phyloP scores from a whole-genome alignment of 2,329 filamentous ascomycete genomes.

The Cladosporium sphaerospermum region DNA sequence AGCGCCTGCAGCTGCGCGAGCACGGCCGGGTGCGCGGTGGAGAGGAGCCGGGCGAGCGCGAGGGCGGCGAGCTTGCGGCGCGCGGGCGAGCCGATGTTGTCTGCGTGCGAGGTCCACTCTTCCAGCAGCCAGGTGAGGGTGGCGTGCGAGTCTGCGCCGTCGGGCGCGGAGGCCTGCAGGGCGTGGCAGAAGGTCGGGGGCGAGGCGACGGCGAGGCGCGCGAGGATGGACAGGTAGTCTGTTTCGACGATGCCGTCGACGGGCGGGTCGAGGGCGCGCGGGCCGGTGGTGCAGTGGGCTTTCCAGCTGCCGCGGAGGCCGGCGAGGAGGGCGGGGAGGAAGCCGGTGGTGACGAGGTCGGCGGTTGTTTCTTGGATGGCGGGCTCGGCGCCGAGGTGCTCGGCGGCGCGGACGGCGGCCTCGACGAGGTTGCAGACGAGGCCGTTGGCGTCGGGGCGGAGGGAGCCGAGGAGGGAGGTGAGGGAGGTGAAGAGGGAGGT shows the following conservation, averaged over 20 bases:
- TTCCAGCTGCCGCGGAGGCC: slow-evolving; percentile 47
- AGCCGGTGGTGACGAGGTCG: slow-evolving; percentile 53
- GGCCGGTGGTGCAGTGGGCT: slow-evolving; percentile 75
- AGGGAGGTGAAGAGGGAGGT: slow-evolving; percentile 34
- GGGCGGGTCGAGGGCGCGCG: slow-evolving; percentile 61
- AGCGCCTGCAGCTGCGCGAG: slow-evolving; percentile 58
- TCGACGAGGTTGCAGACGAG: slow-evolving; percentile 43
- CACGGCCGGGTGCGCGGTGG: slow-evolving; percentile 49
- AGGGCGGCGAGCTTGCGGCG: slow-evolving; percentile 67
- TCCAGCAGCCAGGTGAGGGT: slow-evolving; percentile 45
- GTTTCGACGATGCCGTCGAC: slow-evolving; percentile 72
- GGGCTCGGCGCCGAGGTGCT: slow-evolving; percentile 46
- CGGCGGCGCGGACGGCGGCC: slow-evolving; percentile 44
- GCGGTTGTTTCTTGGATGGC: slow-evolving; percentile 44
- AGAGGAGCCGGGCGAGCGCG: slow-evolving; percentile 64
- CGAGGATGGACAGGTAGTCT: slow-evolving; percentile 78
- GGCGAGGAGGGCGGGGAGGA: slow-evolving; percentile 49
- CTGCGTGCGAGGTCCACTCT: slow-evolving; percentile 62
- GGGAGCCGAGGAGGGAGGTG: slow-evolving; percentile 37
- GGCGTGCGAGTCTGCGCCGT: neutral
- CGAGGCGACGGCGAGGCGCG: slow-evolving; percentile 68
- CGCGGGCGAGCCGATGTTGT: slow-evolving; percentile 59
- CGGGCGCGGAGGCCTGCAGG: slow-evolving; percentile 35
- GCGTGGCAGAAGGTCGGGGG: slow-evolving; percentile 60
- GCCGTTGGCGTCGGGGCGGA: slow-evolving; percentile 40